phyloP scores from a whole-genome alignment of 2,329 filamentous ascomycete species.

The Claviceps sp. region DNA sequence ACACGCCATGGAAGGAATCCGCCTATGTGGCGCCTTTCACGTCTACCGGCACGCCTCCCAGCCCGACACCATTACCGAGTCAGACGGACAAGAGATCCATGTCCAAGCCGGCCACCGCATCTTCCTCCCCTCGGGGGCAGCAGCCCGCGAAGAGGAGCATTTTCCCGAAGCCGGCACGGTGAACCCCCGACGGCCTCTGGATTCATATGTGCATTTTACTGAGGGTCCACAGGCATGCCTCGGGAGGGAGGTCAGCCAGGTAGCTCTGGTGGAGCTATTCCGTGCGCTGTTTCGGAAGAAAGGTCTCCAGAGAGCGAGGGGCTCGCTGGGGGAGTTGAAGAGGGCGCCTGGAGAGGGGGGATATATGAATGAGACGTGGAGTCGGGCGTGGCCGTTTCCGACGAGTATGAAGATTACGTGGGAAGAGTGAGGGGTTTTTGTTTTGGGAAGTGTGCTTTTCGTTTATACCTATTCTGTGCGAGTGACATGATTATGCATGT shows the following conservation, averaged over 20 bases:
- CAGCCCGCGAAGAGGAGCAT: conserved; percentile 39
- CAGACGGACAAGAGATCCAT: conserved; percentile 36
- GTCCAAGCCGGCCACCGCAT: conserved; percentile 46
- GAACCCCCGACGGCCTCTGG: conserved; percentile 48
- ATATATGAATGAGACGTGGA: conserved; percentile 56
- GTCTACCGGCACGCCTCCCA: conserved; percentile 43
- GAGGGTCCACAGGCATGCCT: conserved; percentile 50
- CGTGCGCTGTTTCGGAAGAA: conserved; percentile 48
- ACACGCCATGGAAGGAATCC: conserved; percentile 59
- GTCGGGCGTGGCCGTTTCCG: conserved; percentile 32
- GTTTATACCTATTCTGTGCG: no score
- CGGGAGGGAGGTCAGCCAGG: conserved; percentile 44
- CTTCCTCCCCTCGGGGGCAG: conserved; percentile 46
- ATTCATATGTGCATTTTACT: conserved; percentile 52
- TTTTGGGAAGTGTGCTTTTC: no score
- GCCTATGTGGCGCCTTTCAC: conserved; percentile 50
- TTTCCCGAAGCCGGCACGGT: conserved; percentile 51
- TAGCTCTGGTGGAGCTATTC: conserved; percentile 55
- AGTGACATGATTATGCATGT: no score
- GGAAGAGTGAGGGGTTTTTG: conserved; percentile 16
- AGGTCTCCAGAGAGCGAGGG: conserved; percentile 47
- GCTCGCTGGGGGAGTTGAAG: conserved; percentile 54
- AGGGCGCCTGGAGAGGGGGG: conserved; percentile 42
- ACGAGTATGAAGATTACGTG: conserved; percentile 40
- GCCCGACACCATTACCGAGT: conserved; percentile 32